These are phyloP conservation scores for Aspergillus quadricinctus DNA, from an alignment of 2,329 filamentous ascomycete species.

Conservation along the genomic window DNA sequence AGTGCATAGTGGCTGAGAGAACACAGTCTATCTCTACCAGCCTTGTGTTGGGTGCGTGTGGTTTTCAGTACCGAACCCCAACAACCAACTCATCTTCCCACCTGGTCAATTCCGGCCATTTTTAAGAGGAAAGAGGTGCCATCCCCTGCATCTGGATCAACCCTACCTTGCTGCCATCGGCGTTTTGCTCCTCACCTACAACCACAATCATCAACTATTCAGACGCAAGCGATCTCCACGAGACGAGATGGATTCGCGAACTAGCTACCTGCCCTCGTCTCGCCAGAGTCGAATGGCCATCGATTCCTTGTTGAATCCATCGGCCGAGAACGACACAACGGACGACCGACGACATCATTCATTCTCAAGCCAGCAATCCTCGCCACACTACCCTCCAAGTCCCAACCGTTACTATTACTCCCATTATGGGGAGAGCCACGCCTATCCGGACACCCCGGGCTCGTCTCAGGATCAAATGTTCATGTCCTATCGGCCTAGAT, in stretches of 20 bases:
- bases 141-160: background rate
- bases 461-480: conserved; percentile 22
- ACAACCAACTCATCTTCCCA: background rate
- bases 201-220: background rate
- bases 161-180: background rate
- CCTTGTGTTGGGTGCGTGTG: background rate
- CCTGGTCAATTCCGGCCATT: background rate
- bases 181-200: background rate
- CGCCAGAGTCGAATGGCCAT: conserved; percentile 33
- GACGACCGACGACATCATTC: conserved; percentile 12
- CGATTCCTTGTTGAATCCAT: conserved; percentile 31
- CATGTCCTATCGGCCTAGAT: conserved; percentile 23
- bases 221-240: background rate
- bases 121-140: background rate
- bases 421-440: conserved; percentile 18
- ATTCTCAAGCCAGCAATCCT: conserved; percentile 20
- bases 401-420: conserved; percentile 26
- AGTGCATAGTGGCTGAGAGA: conserved; percentile 3
- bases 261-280: conserved; percentile 17
- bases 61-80: background rate
- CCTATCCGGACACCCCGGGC: conserved; percentile 8
- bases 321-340: conserved; percentile 17
- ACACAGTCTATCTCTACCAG: background rate
- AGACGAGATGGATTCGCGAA: background rate
- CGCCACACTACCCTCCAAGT: conserved; percentile 28